Base-by-base conservation (phyloP, 768 basidiomycete species). In the Tulasnella sp. region DNA sequence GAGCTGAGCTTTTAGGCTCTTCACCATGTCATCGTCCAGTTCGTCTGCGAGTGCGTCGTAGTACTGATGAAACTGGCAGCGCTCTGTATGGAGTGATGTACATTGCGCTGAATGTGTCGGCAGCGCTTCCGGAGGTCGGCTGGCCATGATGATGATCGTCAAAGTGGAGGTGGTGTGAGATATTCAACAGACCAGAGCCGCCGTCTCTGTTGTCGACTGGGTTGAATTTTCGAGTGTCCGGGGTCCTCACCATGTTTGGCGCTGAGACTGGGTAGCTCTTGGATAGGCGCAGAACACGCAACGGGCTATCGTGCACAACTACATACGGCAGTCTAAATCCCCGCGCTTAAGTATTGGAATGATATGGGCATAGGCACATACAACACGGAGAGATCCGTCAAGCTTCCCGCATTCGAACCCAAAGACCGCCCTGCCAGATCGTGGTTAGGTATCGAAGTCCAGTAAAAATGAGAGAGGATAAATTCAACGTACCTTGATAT, bases 401-500 rank as follows among this genome's bases (percentile, higher is more conserved):
- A 26, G 19, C 52, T 59, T 32, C 52, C 26, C 5, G 52, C 52
- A 59, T 59, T 1, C 32, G 52, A 9, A 59, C 22, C 52, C 52
- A 59, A 29, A 59, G 52, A 12, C 52, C 52, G 22, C 52, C 52
- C 52, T 59, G 52, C 16, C 22, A 12, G 14, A 12, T 29, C 11
- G 22, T 12, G 14, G 32, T 5, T 22, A 32, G 32, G 32, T 8
- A 12, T 59, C 52, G 32, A 29, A 59, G 9, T 5, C 52, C 5
- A 12, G 22, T 29, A 19, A 0, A 0, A 7, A 26, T 14, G 14
- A 59, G 14, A 12, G 3, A 29, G 12, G n/a, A n/a, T 59, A 22
- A 12, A 14, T 12, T 4, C 5, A 59, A 14, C 0, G 52, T 67
- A 88, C 90, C 82, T 90, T 90, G 69, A 88, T 81, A 75, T 85